Evolutionary conservation across 1,139 yeast genomes (phyloP).

Genomic region (Fermentozyma sake): DNA sequence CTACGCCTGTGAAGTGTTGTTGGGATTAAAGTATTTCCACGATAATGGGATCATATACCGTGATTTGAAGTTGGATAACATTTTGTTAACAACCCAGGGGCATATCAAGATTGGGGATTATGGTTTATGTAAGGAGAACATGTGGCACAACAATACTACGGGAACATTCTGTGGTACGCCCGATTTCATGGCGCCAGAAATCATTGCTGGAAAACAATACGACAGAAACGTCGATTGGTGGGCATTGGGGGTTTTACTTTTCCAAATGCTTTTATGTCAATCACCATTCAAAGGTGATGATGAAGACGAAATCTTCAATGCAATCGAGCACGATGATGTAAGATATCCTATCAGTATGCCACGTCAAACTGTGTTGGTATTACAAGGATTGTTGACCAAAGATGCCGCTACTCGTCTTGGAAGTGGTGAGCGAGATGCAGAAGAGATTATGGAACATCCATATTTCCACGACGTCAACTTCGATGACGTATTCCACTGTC

Average conservation of each 20-base stretch:
- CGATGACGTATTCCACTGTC: conserved; percentile 72
- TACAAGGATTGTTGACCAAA: conserved; percentile 85
- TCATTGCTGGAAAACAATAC: conserved; percentile 85
- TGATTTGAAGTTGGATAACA: conserved; percentile 92
- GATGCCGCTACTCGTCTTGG: conserved; percentile 86
- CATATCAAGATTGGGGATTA: conserved; percentile 96
- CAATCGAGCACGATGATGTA: conserved; percentile 97
- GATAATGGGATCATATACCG: conserved; percentile 95
- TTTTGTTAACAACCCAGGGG: conserved; percentile 83
- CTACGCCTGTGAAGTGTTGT: conserved; percentile 91
- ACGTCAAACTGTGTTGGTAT: conserved; percentile 88
- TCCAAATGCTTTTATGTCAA: conserved; percentile 94
- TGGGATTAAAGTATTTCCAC: conserved; percentile 90
- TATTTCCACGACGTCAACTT: conserved; percentile 87
- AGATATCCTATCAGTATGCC: conserved; percentile 97
- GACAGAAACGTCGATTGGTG: conserved; percentile 98
- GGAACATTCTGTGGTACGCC: conserved; percentile 99
- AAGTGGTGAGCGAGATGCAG: conserved; percentile 81
- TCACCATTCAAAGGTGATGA: conserved; percentile 98
- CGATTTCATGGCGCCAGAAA: conserved; percentile 98
- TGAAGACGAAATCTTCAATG: conserved; percentile 96
- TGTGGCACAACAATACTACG: conserved; percentile 89
- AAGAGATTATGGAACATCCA: conserved; percentile 92
- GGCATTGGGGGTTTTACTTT: conserved; percentile 96
- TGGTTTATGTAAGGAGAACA: conserved; percentile 93